Conservation (phyloP, 805 yeast species). For the Metschnikowia anglica region DNA sequence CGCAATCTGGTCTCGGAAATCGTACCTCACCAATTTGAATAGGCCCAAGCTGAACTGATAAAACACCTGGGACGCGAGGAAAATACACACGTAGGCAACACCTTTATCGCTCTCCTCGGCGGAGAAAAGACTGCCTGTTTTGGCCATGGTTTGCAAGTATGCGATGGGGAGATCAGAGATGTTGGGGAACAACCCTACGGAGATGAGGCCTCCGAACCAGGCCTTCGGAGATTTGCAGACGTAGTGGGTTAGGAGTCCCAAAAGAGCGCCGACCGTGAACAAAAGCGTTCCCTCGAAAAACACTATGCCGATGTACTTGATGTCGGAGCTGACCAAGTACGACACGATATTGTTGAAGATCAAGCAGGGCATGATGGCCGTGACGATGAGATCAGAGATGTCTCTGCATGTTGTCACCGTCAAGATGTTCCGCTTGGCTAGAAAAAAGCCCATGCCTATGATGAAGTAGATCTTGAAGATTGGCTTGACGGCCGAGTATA, state of each 20-base stretch:
- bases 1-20: slow-evolving; percentile 49
- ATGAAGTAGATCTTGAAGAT: slow-evolving; percentile 77
- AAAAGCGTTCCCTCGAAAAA: slow-evolving; percentile 48
- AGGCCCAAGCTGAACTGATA: slow-evolving; percentile 76
- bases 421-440: slow-evolving; percentile 63
- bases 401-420: slow-evolving; percentile 66
- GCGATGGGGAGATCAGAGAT: slow-evolving; percentile 85
- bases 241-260: slow-evolving; percentile 46
- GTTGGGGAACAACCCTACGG: slow-evolving; percentile 76
- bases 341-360: slow-evolving; percentile 70
- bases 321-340: slow-evolving; percentile 64
- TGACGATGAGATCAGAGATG: slow-evolving; percentile 65
- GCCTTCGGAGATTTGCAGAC: slow-evolving; percentile 61
- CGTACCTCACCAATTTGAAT: slow-evolving; percentile 66
- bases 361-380: slow-evolving; percentile 71
- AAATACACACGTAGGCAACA: slow-evolving; percentile 79
- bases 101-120: slow-evolving; percentile 66
- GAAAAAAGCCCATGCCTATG: slow-evolving; percentile 60
- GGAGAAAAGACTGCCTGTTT: slow-evolving; percentile 55
- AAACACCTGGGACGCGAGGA: slow-evolving; percentile 65
- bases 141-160: slow-evolving; percentile 68
- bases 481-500: slow-evolving; percentile 83
- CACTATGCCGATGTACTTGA: slow-evolving; percentile 68
- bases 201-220: slow-evolving; percentile 75
- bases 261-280: slow-evolving; percentile 48